Evolutionary conservation across 371 early-diverging fungal genomes (phyloP), one percentile per base, ranked within the genome.

Genomic region (Mortierella sp.): DNA sequence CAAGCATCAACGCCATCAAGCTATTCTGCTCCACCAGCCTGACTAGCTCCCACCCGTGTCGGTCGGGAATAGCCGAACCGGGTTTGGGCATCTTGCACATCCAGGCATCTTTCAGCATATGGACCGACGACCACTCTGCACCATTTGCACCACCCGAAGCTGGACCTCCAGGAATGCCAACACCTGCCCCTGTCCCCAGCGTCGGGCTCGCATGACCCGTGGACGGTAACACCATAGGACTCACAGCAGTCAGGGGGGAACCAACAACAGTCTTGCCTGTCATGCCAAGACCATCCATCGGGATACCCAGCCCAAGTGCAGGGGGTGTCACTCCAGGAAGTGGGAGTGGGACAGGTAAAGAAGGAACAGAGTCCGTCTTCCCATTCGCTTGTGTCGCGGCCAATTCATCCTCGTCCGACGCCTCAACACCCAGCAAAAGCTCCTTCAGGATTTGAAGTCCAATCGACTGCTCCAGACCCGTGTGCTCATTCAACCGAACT

Each of bases 11-110:
- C 10, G 92, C 92, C 65, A 93, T 91, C 80, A 92, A 80, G 24
- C 92, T 92, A 63, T 93, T 93, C 73, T 92, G 92, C 42, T 92
- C 92, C n/a, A 91, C 92, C 28, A 93, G 65, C 26, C 90, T 88
- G 34, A 92, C 88, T 31, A 93, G 88, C 70, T 93, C 93, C 90
- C 26, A 91, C 80, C 71, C 91, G 89, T 78, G 89, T 87, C 70
- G 90, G 84, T 52, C 91, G 71, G 68, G 89, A 80, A 74, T 81
- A 65, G 26, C 84, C 55, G 77, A 47, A 11, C 86, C 83, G 26
- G 86, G 74, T 8, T 77, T 81, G 16, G 86, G 85, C 83, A 84
- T 86, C 44, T 76, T 81, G 45, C 87, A 84, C 84, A 87, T 73
- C 86, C 83, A 88, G 0, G 80, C 48, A 21, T 86, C 87, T 70